Base-by-base conservation (phyloP, 106 monocot genomes). In the Platanthera guangdongensis region DNA sequence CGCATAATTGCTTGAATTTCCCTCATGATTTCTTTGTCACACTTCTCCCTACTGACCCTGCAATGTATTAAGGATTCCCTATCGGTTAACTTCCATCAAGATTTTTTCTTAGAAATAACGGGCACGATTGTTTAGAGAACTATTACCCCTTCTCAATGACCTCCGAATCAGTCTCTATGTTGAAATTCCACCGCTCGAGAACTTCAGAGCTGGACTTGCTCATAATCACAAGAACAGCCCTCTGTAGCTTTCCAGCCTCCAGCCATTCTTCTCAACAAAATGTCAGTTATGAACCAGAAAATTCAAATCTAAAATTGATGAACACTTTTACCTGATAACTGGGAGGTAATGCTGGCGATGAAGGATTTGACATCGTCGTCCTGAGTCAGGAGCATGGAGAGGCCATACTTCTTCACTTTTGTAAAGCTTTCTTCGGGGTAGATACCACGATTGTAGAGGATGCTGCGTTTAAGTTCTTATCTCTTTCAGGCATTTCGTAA, bases 1-100 rank as follows among this genome's bases (percentile, higher is more conserved):
- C 97, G 86, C 97, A 99, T 99, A 76, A 99, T 99, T 8, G 91
- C 97, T 78, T 99, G 97, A 22, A 99, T 99, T 79, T 99, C 97
- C 78, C 97, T 87, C 97, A 99, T 99, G 49, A 99, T 99, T 65
- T 94, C 94, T 77, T 94, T 99, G 77, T 99, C 94, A 28, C 88
- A 91, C 81, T 99, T 99, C 77, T 99, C 94, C 81, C 83, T 87
- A 8, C 84, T 81, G 47, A 88, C 85, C 63, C 88, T 92, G 83
- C 73, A 62, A 80, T 12, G 68, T 49, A 60, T 19, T 50, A 39
- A 45, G 25, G 8, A 64, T 22, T 67, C 16, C 47, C 57, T 18
- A 18, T 16, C 12, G 0, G 39, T 10, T 48, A 76, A 48, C 9
- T 76, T 57, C 12, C 9, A 30, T 11, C 21, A 25, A 7, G 8